phyloP scores from a whole-genome alignment of 2,329 filamentous ascomycete genomes.

The Septoria petroselini region DNA sequence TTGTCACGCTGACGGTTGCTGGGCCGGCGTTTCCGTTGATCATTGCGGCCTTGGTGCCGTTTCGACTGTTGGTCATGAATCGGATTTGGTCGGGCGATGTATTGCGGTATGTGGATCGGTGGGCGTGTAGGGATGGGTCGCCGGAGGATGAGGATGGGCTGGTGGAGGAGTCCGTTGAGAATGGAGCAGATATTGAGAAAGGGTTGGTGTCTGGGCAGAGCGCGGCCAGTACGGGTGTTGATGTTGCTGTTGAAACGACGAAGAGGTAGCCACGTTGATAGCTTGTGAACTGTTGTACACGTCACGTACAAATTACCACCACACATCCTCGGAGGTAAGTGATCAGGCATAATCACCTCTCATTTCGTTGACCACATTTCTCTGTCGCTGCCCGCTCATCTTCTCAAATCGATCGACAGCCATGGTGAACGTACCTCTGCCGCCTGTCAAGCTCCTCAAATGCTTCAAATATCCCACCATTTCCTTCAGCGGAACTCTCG shows the following conservation, averaged over 20 bases:
- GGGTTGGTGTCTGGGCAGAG: neutral
- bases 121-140: constrained; percentile 42
- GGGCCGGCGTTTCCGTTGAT: constrained; percentile 63
- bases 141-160: constrained; percentile 29
- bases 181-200: neutral
- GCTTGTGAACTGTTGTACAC: neutral
- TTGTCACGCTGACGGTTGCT: constrained; percentile 60
- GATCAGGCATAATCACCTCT: constrained; percentile 30
- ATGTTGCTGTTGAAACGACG: neutral
- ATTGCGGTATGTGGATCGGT: constrained; percentile 51
- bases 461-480: constrained; percentile 95
- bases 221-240: neutral
- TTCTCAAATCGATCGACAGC: constrained; percentile 67
- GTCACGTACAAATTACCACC: neutral
- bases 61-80: constrained; percentile 60
- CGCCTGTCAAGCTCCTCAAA: constrained; percentile 81
- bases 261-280: neutral
- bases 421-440: constrained; percentile 76
- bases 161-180: too few species aligned
- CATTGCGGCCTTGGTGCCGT: constrained; percentile 62
- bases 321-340: neutral
- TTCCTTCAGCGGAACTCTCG: constrained; percentile 87
- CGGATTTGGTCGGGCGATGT: constrained; percentile 58
- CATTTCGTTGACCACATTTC: constrained; percentile 49
- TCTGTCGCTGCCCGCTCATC: constrained; percentile 60